Percentiles rank a stretch among this genome's conserved stretches.
Conservation (phyloP, 208 protist species). For the Leishmania gerbilli region DNA sequence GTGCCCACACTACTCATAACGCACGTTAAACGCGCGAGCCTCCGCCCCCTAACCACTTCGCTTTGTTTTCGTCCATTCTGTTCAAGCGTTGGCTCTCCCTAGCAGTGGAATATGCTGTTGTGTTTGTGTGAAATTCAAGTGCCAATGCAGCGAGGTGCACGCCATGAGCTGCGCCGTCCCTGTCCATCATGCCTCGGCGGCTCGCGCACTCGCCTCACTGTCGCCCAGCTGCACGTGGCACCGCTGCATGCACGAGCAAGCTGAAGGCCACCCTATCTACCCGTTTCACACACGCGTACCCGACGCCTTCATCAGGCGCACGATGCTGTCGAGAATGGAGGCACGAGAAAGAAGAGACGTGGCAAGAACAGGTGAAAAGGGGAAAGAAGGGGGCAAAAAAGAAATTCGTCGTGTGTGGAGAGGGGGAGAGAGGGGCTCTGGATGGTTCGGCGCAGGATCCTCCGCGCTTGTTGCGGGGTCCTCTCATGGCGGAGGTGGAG, state of each 20-base stretch:
- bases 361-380: neutral
- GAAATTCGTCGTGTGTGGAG: neutral
- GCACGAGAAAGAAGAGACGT: neutral
- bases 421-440: neutral
- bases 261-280: neutral
- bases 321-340: neutral
- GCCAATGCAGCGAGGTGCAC: neutral
- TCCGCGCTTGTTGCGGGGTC: neutral
- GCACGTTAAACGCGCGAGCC: neutral
- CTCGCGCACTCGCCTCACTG: neutral
- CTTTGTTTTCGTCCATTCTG: neutral
- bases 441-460: neutral
- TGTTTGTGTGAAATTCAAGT: neutral
- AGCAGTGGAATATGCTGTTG: neutral
- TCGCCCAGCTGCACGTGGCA: neutral
- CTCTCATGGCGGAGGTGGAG: neutral
- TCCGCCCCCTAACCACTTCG: neutral
- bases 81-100: neutral
- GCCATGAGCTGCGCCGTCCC: neutral
- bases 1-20: neutral
- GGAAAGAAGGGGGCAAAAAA: constrained; percentile 8
- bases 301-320: neutral
- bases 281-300: neutral
- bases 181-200: neutral
- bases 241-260: neutral